These are phyloP conservation scores for Podospora conica DNA, from an alignment of 495 filamentous ascomycete species.

Conservation along the genomic window DNA sequence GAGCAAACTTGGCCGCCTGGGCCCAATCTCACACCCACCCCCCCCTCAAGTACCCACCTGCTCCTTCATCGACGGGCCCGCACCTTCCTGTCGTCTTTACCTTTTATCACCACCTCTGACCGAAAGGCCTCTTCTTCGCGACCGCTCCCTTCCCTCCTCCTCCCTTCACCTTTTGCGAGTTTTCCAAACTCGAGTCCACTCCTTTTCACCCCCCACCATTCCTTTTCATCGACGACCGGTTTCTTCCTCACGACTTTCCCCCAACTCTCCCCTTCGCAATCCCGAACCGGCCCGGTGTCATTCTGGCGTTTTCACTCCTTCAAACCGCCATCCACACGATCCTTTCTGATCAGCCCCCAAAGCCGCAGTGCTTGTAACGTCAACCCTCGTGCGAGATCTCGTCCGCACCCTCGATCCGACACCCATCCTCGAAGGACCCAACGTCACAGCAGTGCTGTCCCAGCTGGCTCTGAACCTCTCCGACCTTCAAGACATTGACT, in stretches of 20 bases:
- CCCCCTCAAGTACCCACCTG: conserved; percentile 7
- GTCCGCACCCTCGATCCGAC: conserved; percentile 20
- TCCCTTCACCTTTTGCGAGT: conserved; percentile 22
- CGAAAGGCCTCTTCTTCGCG: conserved; percentile 12
- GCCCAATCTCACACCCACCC: conserved; percentile 4
- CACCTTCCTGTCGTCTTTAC: conserved; percentile 4
- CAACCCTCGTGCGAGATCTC: conserved; percentile 17
- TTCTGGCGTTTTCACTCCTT: conserved; percentile 31
- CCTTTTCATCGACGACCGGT: conserved; percentile 7
- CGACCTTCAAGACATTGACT: conserved; percentile 7
- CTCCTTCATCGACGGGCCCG: conserved; percentile 11
- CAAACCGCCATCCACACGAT: conserved; percentile 6
- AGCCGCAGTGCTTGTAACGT: conserved; percentile 14
- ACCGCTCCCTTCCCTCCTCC: conserved; percentile 21
- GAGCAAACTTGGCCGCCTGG: conserved; percentile 1
- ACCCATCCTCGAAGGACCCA: conserved; percentile 34
- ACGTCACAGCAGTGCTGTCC: conserved; percentile 33
- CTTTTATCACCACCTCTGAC: conserved; percentile 17
- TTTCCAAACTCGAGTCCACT: conserved; percentile 30
- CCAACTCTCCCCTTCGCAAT: neutral
- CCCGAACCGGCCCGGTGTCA: conserved; percentile 14
- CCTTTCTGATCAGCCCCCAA: conserved; percentile 11
- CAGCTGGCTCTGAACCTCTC: conserved; percentile 33
- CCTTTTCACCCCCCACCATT: conserved; percentile 23
- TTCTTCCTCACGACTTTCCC: conserved; percentile 10